These are phyloP conservation scores for Aspergillus sclerotioniger DNA, from an alignment of 495 filamentous ascomycete species.

Conservation along the genomic window DNA sequence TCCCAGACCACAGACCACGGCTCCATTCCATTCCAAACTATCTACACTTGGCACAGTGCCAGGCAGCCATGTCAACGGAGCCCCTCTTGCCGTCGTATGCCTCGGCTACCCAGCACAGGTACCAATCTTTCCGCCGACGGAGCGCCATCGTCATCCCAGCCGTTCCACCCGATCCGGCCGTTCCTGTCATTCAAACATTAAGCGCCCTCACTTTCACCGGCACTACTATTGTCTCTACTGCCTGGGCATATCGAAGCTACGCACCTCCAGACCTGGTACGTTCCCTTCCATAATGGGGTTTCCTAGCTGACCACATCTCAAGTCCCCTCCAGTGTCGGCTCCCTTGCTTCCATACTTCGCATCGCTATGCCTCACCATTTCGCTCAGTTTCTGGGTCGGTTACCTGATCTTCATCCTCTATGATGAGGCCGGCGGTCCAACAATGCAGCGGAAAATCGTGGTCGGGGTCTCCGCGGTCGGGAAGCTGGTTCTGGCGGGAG, in stretches of 20 bases:
- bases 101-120: background rate
- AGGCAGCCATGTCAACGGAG: constrained; percentile 4
- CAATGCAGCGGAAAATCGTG: background rate
- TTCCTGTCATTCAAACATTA: background rate
- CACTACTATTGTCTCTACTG: background rate
- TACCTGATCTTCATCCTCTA: background rate
- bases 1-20: too few species aligned
- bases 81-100: background rate
- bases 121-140: background rate
- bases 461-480: background rate
- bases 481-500: background rate
- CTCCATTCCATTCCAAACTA: too few species aligned
- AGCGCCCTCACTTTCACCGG: background rate
- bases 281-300: background rate
- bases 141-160: background rate
- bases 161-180: background rate
- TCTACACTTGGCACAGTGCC: too few species aligned
- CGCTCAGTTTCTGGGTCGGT: background rate
- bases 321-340: background rate
- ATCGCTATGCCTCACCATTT: background rate
- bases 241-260: background rate
- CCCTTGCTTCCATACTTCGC: constrained; percentile 2
- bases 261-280: background rate
- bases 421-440: background rate
- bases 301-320: background rate